phyloP scores from a whole-genome alignment of 2,329 filamentous ascomycete genomes.

The Camillea tinctor region DNA sequence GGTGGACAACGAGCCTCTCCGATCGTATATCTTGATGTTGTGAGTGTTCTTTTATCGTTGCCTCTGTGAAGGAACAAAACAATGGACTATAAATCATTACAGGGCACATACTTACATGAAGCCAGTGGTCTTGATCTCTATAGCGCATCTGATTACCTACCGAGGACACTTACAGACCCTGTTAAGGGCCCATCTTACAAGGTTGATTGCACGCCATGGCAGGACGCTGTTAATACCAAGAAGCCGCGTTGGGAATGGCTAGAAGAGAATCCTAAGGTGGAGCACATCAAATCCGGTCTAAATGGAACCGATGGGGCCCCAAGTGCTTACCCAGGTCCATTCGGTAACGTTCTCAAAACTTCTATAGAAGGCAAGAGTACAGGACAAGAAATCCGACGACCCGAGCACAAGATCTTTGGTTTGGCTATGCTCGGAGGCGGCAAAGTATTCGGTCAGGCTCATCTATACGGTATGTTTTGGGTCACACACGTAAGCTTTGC shows the following conservation, averaged over 20 bases:
- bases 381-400: slow-evolving; percentile 3
- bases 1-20: slow-evolving; percentile 34
- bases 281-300: slow-evolving; percentile 3
- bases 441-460: slow-evolving; percentile 12
- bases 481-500: not conserved
- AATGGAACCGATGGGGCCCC: slow-evolving; percentile 2
- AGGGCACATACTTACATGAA: not conserved
- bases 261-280: slow-evolving; percentile 24
- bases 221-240: slow-evolving; percentile 29
- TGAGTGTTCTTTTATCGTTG: slow-evolving; percentile 18
- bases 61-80: not conserved
- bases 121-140: slow-evolving; percentile 32
- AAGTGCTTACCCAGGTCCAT: slow-evolving; percentile 28
- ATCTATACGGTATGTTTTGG: slow-evolving; percentile 12
- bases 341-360: slow-evolving; percentile 15
- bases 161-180: slow-evolving; percentile 27
- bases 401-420: slow-evolving; percentile 19
- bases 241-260: slow-evolving; percentile 37
- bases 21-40: slow-evolving; percentile 36
- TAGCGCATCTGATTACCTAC: slow-evolving; percentile 33
- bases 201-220: slow-evolving; percentile 32
- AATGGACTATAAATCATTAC: not conserved
- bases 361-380: not conserved
- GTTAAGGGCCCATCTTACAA: slow-evolving; percentile 31
- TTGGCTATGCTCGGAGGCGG: slow-evolving; percentile 20